A percentile compares a stretch with the other conserved stretches of the same genome.
Evolutionary conservation across 129 eudicot genomes (phyloP).

Genomic region (Lactuca saligna): DNA sequence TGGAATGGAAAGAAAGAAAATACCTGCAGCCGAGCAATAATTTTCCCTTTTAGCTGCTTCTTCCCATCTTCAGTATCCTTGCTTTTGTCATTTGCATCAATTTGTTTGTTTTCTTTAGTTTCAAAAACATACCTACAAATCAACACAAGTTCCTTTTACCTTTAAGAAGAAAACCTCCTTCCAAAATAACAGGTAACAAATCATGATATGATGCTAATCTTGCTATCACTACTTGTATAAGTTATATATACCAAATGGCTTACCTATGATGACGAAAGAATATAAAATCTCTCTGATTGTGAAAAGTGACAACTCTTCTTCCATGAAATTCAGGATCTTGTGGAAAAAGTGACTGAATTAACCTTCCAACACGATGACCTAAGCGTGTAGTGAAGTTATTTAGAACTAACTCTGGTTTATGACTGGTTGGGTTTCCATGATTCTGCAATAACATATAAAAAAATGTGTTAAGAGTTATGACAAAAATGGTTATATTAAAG

Average conservation of each 20-base stretch:
- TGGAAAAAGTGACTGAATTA: slow-evolving; percentile 92
- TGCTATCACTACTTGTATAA: too few relatives aligned
- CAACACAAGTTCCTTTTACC: not conserved
- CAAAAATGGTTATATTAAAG: too few relatives aligned
- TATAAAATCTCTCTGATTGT: slow-evolving; percentile 92
- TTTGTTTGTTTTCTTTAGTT: slow-evolving; percentile 56
- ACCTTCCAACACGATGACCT: slow-evolving; percentile 94
- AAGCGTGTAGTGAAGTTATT: slow-evolving; percentile 87
- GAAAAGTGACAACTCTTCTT: slow-evolving; percentile 92
- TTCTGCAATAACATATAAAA: slow-evolving; percentile 46
- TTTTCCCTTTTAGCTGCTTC: slow-evolving; percentile 41
- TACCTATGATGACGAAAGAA: slow-evolving; percentile 98
- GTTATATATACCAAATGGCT: not conserved
- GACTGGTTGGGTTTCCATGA: slow-evolving; percentile 96
- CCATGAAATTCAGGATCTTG: slow-evolving; percentile 90
- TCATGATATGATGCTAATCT: too few relatives aligned
- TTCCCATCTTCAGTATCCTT: slow-evolving; percentile 36
- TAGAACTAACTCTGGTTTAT: slow-evolving; percentile 84
- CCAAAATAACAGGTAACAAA: not conserved
- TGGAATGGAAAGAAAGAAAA: not conserved
- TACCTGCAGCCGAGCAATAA: slow-evolving; percentile 82
- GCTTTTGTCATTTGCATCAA: slow-evolving; percentile 37
- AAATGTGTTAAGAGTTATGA: not conserved
- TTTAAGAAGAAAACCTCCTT: not conserved
- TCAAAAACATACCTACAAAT: slow-evolving; percentile 71